A percentile compares a stretch with the other conserved stretches of the same genome.
Evolutionary conservation across 2,329 filamentous ascomycete genomes (phyloP).

Genomic region (Claviceps purpurea): DNA sequence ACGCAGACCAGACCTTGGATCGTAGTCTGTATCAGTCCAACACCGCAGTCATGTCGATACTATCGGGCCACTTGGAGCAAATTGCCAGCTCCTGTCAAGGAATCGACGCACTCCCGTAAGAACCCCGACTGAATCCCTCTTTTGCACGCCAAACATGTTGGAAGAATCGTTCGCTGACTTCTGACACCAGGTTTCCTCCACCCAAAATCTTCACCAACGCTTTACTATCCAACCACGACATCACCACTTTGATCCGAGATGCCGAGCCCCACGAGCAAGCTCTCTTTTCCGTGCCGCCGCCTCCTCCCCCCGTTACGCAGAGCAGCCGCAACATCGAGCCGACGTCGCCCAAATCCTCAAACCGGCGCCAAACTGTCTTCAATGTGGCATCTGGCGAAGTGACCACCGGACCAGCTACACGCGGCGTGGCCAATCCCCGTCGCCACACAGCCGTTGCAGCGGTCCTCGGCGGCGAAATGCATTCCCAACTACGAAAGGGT

Average conservation of each 20-base stretch:
- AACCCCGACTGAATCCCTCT: neutral
- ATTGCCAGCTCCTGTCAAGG: slow-evolving; percentile 63
- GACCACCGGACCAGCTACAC: slow-evolving; percentile 39
- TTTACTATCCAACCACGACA: slow-evolving; percentile 76
- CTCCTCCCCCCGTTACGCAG: slow-evolving; percentile 41
- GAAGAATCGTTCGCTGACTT: neutral
- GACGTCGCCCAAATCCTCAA: slow-evolving; percentile 23
- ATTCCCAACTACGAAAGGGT: slow-evolving; percentile 58
- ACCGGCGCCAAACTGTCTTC: slow-evolving; percentile 50
- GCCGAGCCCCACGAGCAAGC: slow-evolving; percentile 90
- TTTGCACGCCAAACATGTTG: neutral
- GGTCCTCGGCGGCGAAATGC: slow-evolving; percentile 76
- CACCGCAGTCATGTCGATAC: slow-evolving; percentile 46
- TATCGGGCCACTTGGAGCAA: slow-evolving; percentile 61
- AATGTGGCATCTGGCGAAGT: slow-evolving; percentile 51
- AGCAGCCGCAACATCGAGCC: slow-evolving; percentile 22
- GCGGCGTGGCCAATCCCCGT: slow-evolving; percentile 37
- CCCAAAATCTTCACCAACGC: slow-evolving; percentile 96
- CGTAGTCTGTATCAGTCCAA: neutral
- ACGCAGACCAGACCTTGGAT: neutral
- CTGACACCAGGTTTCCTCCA: slow-evolving; percentile 55
- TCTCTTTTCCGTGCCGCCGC: slow-evolving; percentile 79
- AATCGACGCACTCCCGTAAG: slow-evolving; percentile 60
- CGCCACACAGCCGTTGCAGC: slow-evolving; percentile 78
- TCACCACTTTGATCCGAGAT: slow-evolving; percentile 87